Base-by-base conservation (phyloP, 352 stramenopile genomes). In the Phytophthora palmivora region DNA sequence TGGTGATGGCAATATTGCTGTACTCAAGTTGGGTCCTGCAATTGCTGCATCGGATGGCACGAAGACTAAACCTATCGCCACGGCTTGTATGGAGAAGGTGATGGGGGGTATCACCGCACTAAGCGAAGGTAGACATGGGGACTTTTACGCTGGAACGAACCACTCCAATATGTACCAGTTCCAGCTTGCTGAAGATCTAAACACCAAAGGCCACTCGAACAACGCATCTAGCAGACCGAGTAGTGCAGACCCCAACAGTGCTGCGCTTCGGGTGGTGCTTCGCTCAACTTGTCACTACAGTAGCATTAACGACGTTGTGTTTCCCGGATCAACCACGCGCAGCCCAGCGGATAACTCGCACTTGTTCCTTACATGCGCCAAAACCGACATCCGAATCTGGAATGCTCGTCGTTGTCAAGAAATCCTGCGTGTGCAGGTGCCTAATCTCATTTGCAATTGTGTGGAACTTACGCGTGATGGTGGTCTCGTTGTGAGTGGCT, bases 361-460 rank as follows among this genome's bases (percentile, higher is more conserved):
- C 30, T 76, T 99, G 39, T 98, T 99, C 63, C 76, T 98, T 47
- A 99, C 97, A 6, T 98, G 89, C 59, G 96, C 89, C 49, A 93
- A 95, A 59, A 92, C 81, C 18, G 96, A 99, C 68, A 97, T 99
- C 58, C 89, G 97, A 42, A 87, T 99, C 52, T 99, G 97, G 97
- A 98, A 98, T 65, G 90, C 87, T 9, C 77, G 82, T 34, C 89
- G 90, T 34, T 86, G 86, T 16, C 83, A 96, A 52, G 97, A 99
- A 72, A 92, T 99, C n/a, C 74, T 99, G 33, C 87, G 97, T 41
- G 97, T 99, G 36, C 94, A 98, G 55, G 94, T 99, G 58, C 96
- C 96, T 9, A 99, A 99, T 74, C 79, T 98, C n/a, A 93, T 96
- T n/a, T 99, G 96, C 77, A 94, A 96, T 63, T 97, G 94, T 69